These are phyloP conservation scores for Aspergillus avenaceus DNA, from an alignment of 495 filamentous ascomycete species.

Conservation along the genomic window DNA sequence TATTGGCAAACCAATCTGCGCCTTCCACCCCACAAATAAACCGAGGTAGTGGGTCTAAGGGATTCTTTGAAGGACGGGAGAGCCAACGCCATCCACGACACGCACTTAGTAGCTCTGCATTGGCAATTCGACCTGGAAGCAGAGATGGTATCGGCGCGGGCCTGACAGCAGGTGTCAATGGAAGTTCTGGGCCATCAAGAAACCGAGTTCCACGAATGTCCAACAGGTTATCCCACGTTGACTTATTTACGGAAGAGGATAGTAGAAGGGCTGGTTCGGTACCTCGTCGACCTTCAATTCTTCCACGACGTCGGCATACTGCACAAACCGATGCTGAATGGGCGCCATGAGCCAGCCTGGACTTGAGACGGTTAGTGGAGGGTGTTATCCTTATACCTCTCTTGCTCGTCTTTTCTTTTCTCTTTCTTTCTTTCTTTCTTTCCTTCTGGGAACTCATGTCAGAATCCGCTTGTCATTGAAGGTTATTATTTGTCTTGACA, in stretches of 20 bases:
- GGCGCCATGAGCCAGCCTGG: constrained; percentile 15
- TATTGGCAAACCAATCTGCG: constrained; percentile 40
- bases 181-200: constrained; percentile 34
- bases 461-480: too few species aligned
- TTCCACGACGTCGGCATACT: constrained; percentile 37
- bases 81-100: constrained; percentile 40
- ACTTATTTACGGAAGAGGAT: constrained; percentile 36
- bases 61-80: constrained; percentile 41
- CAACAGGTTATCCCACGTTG: constrained; percentile 38
- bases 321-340: constrained; percentile 38
- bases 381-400: too few species aligned
- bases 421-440: constrained; percentile 9
- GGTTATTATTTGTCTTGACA: too few species aligned
- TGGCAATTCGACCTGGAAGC: constrained; percentile 44
- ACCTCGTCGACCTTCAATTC: constrained; percentile 32
- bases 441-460: too few species aligned
- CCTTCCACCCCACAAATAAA: constrained; percentile 45
- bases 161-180: constrained; percentile 30
- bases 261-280: constrained; percentile 28
- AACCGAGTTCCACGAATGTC: constrained; percentile 42
- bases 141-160: constrained; percentile 38
- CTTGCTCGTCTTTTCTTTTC: neutral
- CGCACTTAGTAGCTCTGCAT: constrained; percentile 34
- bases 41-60: constrained; percentile 39
- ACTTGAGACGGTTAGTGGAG: neutral